These are phyloP conservation scores for Exobasidium cylindrosporum DNA, from an alignment of 1,284 basidiomycete species.

Conservation along the genomic window DNA sequence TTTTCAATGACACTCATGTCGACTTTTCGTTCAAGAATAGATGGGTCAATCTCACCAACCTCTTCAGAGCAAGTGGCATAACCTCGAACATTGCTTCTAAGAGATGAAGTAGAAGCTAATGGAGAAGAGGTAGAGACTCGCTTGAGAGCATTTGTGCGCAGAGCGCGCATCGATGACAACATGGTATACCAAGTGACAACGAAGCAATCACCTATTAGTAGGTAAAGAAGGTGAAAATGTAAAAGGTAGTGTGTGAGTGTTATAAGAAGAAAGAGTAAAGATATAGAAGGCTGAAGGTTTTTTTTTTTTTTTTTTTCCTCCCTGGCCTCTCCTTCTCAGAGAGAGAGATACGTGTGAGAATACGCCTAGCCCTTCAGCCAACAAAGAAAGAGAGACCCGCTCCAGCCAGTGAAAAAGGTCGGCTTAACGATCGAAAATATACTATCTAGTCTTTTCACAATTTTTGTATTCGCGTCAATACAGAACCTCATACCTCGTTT, in stretches of 20 bases:
- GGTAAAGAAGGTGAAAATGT: neutral
- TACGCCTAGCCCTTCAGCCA: neutral
- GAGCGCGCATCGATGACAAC: conserved; percentile 6
- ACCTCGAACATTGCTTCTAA: conserved; percentile 24
- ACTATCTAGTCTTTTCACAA: no score
- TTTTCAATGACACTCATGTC: conserved; percentile 53
- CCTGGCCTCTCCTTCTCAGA: no score
- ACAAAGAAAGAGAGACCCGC: neutral
- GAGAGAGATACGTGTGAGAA: no score
- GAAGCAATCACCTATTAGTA: neutral
- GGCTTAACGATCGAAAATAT: no score
- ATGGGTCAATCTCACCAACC: conserved; percentile 37
- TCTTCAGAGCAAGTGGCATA: conserved; percentile 52
- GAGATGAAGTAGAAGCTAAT: conserved; percentile 4
- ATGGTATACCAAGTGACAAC: conserved; percentile 1
- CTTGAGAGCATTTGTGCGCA: conserved; percentile 4
- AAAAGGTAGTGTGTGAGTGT: no score
- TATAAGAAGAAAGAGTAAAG: no score
- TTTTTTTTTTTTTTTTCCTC: no score
- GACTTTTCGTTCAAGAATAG: conserved; percentile 51
- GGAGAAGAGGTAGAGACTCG: neutral
- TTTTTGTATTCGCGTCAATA: no score
- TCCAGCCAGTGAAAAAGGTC: neutral
- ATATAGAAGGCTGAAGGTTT: no score
- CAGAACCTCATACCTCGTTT: no score